Base-by-base conservation (phyloP, 257 asterid genomes). In the Gentiana dahurica region DNA sequence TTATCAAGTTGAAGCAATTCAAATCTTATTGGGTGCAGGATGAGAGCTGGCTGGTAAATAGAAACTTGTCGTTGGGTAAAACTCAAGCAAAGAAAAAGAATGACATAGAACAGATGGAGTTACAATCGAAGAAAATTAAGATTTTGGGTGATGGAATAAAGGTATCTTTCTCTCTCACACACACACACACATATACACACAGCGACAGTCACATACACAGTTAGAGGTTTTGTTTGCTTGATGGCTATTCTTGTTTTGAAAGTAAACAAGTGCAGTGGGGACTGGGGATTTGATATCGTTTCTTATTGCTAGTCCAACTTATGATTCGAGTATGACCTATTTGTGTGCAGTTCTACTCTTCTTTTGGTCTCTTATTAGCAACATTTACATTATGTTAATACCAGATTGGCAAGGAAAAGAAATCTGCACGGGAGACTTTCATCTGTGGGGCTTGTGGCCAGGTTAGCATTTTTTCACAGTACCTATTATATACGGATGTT, bases 391-490 rank as follows among this genome's bases (percentile, higher is more conserved):
- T 51, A 68, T 70, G 65, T 73, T 66, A 60, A 51, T 69, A 54
- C 49, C 73, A 85, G 99, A 85, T 59, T 55, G 60, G 82, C 75
- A 92, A 92, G 82, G 99, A 88, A 77, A 92, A 92, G 81, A 92
- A 92, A 72, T 74, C 88, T 12, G 97, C 99, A 35, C 79, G 99
- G 76, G 99, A 92, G 52, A 88, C 87, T 71, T 92, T 92, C 60
- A 91, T 92, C 55, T 92, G 99, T 74, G 99, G 99, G 68, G 99
- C 99, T 44, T 92, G 99, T 71, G 91, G 95, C 66, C 97, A 87
- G 98, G 98, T 92, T 72, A 59, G 69, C 64, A 49, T 63, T 66
- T 53, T 38, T 66, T 55, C 44, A 63, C 51, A 58, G n/a, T 57
- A 39, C 15, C 51, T 59, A 39, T 48, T 49, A 38, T 49, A 12